Evolutionary conservation across 2,329 filamentous ascomycete genomes (phyloP).

Genomic region (Sordariomycetes sp.): DNA sequence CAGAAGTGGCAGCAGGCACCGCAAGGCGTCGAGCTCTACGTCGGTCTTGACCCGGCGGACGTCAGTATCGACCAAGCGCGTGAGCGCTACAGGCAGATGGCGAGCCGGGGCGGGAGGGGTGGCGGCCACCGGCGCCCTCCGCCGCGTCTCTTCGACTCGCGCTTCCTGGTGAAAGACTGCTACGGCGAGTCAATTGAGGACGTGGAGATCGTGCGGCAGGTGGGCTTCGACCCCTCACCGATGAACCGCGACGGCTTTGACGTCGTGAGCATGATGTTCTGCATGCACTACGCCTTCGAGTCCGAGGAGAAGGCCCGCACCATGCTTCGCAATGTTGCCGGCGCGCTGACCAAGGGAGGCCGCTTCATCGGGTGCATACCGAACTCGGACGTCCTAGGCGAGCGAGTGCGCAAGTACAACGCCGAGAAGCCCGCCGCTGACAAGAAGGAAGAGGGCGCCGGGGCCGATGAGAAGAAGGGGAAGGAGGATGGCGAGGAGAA

Average conservation of each 20-base stretch:
- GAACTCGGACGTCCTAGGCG: conserved; percentile 85
- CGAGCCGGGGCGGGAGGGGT: conserved; percentile 43
- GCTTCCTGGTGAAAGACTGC: conserved; percentile 87
- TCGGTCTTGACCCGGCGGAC: conserved; percentile 87
- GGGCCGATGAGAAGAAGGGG: conserved; percentile 18
- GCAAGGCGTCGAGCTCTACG: conserved; percentile 84
- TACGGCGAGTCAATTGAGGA: conserved; percentile 77
- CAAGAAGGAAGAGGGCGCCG: conserved; percentile 25
- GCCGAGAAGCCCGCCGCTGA: conserved; percentile 30
- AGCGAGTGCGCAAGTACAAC: conserved; percentile 69
- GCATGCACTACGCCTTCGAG: conserved; percentile 98
- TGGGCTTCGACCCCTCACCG: conserved; percentile 75
- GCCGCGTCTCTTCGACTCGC: conserved; percentile 64
- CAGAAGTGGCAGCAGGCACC: conserved; percentile 94
- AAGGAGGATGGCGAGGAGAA: conserved; percentile 21
- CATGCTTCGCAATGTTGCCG: conserved; percentile 90
- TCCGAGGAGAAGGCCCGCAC: conserved; percentile 77
- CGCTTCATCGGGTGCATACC: conserved; percentile 92
- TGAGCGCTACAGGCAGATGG: conserved; percentile 71
- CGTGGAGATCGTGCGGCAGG: conserved; percentile 69
- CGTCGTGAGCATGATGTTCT: conserved; percentile 98
- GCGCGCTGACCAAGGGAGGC: conserved; percentile 84
- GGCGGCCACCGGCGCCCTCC: conserved; percentile 39
- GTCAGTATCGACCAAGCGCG: conserved; percentile 84
- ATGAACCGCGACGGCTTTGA: conserved; percentile 77